Conservation (phyloP, 2,329 filamentous ascomycete species). For the Ophiocordyceps camponoti-leonardi region DNA sequence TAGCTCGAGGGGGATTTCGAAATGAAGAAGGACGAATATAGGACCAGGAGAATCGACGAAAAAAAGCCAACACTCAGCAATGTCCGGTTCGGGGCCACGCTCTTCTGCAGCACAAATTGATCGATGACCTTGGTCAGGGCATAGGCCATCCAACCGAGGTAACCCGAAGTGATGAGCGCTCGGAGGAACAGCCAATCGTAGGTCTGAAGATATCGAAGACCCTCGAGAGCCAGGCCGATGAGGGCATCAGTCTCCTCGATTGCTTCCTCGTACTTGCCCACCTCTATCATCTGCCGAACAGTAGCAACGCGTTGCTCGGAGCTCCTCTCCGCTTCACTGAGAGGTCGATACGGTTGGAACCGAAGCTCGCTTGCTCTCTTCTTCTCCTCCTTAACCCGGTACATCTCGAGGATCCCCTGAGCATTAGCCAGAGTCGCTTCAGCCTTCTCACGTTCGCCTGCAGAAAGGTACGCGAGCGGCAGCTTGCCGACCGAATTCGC, state of each 20-base stretch:
- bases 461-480: constrained; percentile 66
- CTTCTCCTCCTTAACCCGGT: constrained; percentile 75
- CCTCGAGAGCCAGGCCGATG: constrained; percentile 61
- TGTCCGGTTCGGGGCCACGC: constrained; percentile 45
- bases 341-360: constrained; percentile 57
- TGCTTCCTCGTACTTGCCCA: constrained; percentile 52
- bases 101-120: constrained; percentile 65
- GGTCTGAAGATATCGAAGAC: constrained; percentile 84
- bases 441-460: constrained; percentile 58
- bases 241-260: constrained; percentile 64
- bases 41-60: constrained; percentile 52
- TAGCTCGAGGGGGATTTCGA: constrained; percentile 72
- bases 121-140: constrained; percentile 79
- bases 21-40: constrained; percentile 66
- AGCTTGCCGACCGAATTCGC: constrained; percentile 93
- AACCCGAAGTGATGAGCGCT: constrained; percentile 74
- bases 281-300: constrained; percentile 51
- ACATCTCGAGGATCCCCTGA: constrained; percentile 83
- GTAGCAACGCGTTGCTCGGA: constrained; percentile 48
- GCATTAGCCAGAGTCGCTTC: constrained; percentile 73
- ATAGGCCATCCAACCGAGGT: constrained; percentile 90
- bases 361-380: constrained; percentile 62
- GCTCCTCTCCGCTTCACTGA: constrained; percentile 46
- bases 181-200: constrained; percentile 97
- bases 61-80: constrained; percentile 46